phyloP scores from a whole-genome alignment of 1,139 yeast species.

The Nakaseomyces sp. region DNA sequence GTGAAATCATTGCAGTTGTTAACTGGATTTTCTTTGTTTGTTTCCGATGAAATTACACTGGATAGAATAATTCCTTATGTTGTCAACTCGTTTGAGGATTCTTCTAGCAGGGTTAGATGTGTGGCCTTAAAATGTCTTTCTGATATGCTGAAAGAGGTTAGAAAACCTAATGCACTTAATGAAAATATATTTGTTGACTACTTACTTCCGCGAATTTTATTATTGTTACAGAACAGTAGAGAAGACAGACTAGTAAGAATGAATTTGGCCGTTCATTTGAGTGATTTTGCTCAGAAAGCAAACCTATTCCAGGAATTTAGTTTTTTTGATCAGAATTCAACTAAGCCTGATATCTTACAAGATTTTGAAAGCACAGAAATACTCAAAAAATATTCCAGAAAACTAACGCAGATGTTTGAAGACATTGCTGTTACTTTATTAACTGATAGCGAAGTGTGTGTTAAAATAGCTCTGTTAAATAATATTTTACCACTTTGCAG shows the following conservation, averaged over 20 bases:
- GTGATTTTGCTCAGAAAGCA: constrained; percentile 57
- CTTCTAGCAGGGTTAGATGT: constrained; percentile 51
- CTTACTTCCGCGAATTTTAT: constrained; percentile 59
- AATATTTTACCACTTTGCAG: constrained; percentile 69
- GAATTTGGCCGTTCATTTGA: constrained; percentile 64
- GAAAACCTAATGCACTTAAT: constrained; percentile 67
- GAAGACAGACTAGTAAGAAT: constrained; percentile 46
- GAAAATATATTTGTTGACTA: constrained; percentile 72
- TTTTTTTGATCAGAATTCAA: constrained; percentile 41
- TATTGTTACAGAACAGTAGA: constrained; percentile 35
- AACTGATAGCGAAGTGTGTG: constrained; percentile 59
- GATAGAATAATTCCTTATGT: constrained; percentile 81
- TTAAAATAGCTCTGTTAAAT: constrained; percentile 58
- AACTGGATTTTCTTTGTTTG: constrained; percentile 63
- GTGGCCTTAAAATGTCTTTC: constrained; percentile 49
- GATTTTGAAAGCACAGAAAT: constrained; percentile 27
- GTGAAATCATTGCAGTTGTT: constrained; percentile 69
- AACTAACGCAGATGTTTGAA: constrained; percentile 43
- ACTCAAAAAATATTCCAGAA: constrained; percentile 17
- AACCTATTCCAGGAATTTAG: constrained; percentile 60
- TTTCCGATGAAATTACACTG: constrained; percentile 74
- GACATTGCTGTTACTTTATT: constrained; percentile 54
- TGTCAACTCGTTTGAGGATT: constrained; percentile 44
- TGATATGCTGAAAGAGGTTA: constrained; percentile 56
- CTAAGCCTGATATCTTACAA: constrained; percentile 7